A percentile compares a stretch with the other conserved stretches of the same genome.
These are phyloP conservation scores for Periconia digitata DNA, from an alignment of 2,329 filamentous ascomycete species.

Conservation along the genomic window DNA sequence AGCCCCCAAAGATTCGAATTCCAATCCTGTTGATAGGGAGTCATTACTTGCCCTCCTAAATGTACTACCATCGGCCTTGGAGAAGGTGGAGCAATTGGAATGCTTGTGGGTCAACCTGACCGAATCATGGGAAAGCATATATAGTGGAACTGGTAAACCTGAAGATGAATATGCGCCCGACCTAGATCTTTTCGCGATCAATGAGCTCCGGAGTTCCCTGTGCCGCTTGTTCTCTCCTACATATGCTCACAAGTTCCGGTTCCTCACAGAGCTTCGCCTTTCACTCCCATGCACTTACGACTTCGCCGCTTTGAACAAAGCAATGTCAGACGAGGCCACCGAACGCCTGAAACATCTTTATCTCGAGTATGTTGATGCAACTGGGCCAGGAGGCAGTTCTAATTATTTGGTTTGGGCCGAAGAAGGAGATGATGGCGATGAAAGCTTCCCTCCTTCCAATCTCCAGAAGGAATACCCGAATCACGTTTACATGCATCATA, in stretches of 20 bases:
- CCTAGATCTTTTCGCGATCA: neutral
- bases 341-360: constrained; percentile 6
- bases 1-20: too few relatives aligned
- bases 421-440: constrained; percentile 3
- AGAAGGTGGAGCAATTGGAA: too few relatives aligned
- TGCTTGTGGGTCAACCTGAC: too few relatives aligned
- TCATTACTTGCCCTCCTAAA: too few relatives aligned
- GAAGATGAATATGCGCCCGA: neutral
- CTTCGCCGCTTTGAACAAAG: constrained; percentile 1
- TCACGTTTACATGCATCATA: constrained; percentile 1
- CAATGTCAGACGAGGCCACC: constrained; percentile 3
- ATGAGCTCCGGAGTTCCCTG: neutral
- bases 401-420: neutral
- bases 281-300: constrained; percentile 10
- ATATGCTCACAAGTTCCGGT: neutral
- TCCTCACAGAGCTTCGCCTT: constrained; percentile 8
- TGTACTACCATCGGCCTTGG: too few relatives aligned
- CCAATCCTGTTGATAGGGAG: too few relatives aligned
- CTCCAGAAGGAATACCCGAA: constrained; percentile 7
- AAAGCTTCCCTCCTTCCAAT: constrained; percentile 6
- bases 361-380: constrained; percentile 9
- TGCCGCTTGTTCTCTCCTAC: neutral
- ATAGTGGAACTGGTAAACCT: too few relatives aligned
- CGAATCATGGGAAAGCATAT: neutral
- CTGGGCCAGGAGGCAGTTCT: constrained; percentile 4